Evolutionary conservation across 257 asterid species (phyloP).

Genomic region (Penstemon barbatus): DNA sequence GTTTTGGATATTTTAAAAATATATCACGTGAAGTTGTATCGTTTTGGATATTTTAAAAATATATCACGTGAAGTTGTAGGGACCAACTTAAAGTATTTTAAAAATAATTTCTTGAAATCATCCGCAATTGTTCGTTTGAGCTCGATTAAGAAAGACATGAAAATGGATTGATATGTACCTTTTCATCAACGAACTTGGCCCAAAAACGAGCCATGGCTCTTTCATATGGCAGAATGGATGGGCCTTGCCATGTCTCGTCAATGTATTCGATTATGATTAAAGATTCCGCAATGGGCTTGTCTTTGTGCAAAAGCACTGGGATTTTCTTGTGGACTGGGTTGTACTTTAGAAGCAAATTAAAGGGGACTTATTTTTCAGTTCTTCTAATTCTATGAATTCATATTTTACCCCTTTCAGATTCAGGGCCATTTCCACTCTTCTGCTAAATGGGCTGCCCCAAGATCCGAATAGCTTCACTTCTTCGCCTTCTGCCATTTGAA

Average conservation of each 20-base stretch:
- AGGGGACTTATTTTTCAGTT: slow-evolving; percentile 25
- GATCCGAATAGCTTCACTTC: background rate
- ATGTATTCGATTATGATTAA: slow-evolving; percentile 37
- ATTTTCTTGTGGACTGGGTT: slow-evolving; percentile 31
- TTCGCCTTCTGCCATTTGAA: background rate
- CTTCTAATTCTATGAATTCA: slow-evolving; percentile 26
- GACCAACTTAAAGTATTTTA: too few species aligned
- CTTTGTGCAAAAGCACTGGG: slow-evolving; percentile 39
- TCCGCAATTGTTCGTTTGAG: background rate
- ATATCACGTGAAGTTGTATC: too few species aligned
- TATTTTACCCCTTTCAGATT: slow-evolving; percentile 38
- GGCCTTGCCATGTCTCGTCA: slow-evolving; percentile 38
- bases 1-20: too few species aligned
- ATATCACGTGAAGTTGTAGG: too few species aligned
- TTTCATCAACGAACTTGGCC: slow-evolving; percentile 38
- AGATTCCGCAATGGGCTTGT: slow-evolving; percentile 35
- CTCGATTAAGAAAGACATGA: background rate
- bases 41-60: too few species aligned
- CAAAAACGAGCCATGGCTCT: slow-evolving; percentile 41
- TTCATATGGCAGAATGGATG: slow-evolving; percentile 29
- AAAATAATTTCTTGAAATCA: background rate
- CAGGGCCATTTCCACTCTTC: slow-evolving; percentile 38
- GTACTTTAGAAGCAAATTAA: slow-evolving; percentile 30
- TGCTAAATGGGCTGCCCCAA: slow-evolving; percentile 32
- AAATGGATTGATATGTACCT: background rate